Evolutionary conservation across 768 basidiomycete genomes (phyloP).

Genomic region (Lactarius indigo): DNA sequence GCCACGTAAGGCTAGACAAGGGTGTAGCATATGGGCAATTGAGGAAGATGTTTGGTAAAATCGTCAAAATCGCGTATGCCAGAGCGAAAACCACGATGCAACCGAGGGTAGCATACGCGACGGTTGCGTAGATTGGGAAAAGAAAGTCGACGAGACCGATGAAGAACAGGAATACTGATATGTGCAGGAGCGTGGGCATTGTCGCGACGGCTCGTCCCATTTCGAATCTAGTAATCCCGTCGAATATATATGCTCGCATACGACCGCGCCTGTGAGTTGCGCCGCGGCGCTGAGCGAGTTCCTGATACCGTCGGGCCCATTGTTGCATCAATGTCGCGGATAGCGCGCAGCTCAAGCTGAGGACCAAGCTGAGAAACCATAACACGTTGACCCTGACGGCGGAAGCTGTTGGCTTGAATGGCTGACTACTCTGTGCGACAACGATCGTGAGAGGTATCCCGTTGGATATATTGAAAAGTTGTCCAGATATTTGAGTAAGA

Average conservation of each 20-base stretch:
- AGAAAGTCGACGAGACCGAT: not conserved
- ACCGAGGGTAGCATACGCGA: not conserved
- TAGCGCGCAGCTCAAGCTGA: conserved; percentile 8
- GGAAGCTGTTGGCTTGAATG: not conserved
- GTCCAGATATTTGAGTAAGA: not conserved
- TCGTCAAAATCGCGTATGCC: not conserved
- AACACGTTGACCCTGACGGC: conserved; percentile 6
- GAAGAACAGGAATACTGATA: conserved; percentile 5
- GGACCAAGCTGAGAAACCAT: conserved; percentile 11
- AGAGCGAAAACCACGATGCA: not conserved
- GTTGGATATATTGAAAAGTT: not conserved
- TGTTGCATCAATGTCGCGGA: conserved; percentile 12
- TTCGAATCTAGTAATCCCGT: not conserved
- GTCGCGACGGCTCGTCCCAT: not conserved
- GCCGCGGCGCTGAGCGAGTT: not conserved
- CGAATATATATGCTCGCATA: not conserved
- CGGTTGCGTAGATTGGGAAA: not conserved
- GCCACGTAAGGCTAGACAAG: not conserved
- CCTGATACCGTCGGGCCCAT: conserved; percentile 1
- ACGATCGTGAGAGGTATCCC: not conserved
- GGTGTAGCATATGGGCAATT: conserved; percentile 4
- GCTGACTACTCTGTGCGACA: not conserved
- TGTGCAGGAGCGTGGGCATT: not conserved
- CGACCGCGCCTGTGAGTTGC: not conserved
- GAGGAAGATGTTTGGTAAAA: not conserved